Evolutionary conservation across 768 basidiomycete species (phyloP).

Genomic region (Collybia mongolica): DNA sequence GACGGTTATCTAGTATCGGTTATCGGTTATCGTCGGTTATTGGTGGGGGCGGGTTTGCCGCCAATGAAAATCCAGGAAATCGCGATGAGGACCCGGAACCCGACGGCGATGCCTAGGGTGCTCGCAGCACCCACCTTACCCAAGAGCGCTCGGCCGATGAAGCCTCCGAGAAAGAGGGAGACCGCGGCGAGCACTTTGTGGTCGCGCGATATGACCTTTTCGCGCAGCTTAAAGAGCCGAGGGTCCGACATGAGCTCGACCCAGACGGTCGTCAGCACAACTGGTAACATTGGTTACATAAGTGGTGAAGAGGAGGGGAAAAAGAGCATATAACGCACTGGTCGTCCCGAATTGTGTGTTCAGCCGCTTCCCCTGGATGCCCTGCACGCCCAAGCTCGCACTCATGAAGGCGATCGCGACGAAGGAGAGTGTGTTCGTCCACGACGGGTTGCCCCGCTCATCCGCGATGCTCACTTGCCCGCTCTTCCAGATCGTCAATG

Average conservation of each 20-base stretch:
- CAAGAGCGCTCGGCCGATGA: slow-evolving; percentile 59
- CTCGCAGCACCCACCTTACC: slow-evolving; percentile 58
- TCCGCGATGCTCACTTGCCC: slow-evolving; percentile 53
- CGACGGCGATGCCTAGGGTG: slow-evolving; percentile 66
- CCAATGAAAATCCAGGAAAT: slow-evolving; percentile 69
- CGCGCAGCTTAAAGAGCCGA: slow-evolving; percentile 57
- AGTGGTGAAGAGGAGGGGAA: not conserved
- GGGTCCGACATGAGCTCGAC: slow-evolving; percentile 87
- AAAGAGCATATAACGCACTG: slow-evolving; percentile 41
- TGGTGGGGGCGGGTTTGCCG: slow-evolving; percentile 20
- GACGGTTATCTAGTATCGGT: too few species aligned
- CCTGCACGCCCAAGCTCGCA: slow-evolving; percentile 80
- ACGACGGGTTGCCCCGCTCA: slow-evolving; percentile 60
- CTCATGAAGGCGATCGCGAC: slow-evolving; percentile 79
- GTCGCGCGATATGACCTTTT: slow-evolving; percentile 60
- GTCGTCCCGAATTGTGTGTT: slow-evolving; percentile 80
- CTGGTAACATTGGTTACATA: slow-evolving; percentile 27
- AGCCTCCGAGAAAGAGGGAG: slow-evolving; percentile 76
- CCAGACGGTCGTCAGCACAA: slow-evolving; percentile 87
- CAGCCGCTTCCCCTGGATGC: slow-evolving; percentile 79
- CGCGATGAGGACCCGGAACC: slow-evolving; percentile 58
- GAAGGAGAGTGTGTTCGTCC: slow-evolving; percentile 67
- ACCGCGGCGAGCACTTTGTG: slow-evolving; percentile 66
- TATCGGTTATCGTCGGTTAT: too few species aligned
- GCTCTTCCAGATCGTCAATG: slow-evolving; percentile 71